Percentiles rank a stretch among this genome's conserved stretches.
These are phyloP conservation scores for Tolypocladium tropicale DNA, from an alignment of 2,329 filamentous ascomycete species.

Conservation along the genomic window DNA sequence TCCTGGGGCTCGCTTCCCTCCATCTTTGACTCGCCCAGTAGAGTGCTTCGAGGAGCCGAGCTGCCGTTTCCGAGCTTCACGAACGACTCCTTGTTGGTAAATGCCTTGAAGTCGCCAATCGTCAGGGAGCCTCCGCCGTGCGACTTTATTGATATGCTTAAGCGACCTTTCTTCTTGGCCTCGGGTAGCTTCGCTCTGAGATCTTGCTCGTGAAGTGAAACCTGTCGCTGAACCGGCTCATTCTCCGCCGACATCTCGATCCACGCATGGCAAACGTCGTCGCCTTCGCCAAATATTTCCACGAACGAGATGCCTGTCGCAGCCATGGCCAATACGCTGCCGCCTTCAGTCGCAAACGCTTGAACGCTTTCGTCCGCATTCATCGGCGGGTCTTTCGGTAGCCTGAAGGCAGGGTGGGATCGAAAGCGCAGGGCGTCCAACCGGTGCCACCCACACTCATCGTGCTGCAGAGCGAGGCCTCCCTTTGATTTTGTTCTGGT, in stretches of 20 bases:
- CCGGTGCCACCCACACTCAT: conserved; percentile 88
- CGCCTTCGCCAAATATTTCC: conserved; percentile 72
- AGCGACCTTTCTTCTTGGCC: conserved; percentile 57
- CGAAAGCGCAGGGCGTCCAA: conserved; percentile 83
- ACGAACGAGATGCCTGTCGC: conserved; percentile 75
- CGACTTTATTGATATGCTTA: conserved; percentile 68
- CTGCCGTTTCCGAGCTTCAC: conserved; percentile 64
- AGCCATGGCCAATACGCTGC: conserved; percentile 66
- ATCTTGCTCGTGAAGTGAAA: conserved; percentile 65
- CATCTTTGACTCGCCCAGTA: conserved; percentile 62
- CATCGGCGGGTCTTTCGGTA: conserved; percentile 61
- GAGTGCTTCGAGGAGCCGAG: conserved; percentile 64
- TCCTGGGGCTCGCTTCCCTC: conserved; percentile 61
- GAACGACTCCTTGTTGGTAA: conserved; percentile 61
- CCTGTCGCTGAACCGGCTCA: conserved; percentile 55
- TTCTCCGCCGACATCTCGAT: conserved; percentile 65
- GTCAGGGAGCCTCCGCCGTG: conserved; percentile 63
- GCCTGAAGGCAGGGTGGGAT: conserved; percentile 78
- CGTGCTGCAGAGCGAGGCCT: conserved; percentile 59
- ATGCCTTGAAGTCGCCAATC: conserved; percentile 63
- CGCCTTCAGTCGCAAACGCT: conserved; percentile 73
- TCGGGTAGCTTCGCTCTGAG: conserved; percentile 62
- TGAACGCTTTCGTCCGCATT: conserved; percentile 68
- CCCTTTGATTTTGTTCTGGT: conserved; percentile 80
- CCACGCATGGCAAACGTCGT: conserved; percentile 70